Percentiles rank a stretch among this genome's conserved stretches.
phyloP scores from a whole-genome alignment of 2,329 filamentous ascomycete genomes.

The Epichloe uncinata region DNA sequence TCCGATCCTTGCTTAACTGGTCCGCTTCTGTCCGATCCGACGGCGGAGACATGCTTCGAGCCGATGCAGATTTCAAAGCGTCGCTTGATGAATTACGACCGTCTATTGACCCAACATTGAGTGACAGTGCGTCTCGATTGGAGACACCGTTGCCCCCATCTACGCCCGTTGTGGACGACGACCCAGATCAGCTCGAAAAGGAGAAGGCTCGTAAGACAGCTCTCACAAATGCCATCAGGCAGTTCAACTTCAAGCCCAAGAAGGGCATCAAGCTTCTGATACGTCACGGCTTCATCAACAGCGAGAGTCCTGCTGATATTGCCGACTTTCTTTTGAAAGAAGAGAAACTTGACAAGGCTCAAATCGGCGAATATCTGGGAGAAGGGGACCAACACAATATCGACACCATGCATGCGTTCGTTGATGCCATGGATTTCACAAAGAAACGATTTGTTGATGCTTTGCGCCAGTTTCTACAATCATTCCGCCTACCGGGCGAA shows the following conservation, averaged over 20 bases:
- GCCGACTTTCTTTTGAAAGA: slow-evolving; percentile 70
- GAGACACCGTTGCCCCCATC: slow-evolving; percentile 46
- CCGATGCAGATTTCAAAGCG: slow-evolving; percentile 21
- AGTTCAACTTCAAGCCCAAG: slow-evolving; percentile 98
- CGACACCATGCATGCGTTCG: slow-evolving; percentile 96
- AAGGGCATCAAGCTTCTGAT: slow-evolving; percentile 75
- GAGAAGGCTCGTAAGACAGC: slow-evolving; percentile 92
- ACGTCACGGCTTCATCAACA: slow-evolving; percentile 75
- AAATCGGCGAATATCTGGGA: slow-evolving; percentile 86
- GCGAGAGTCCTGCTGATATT: slow-evolving; percentile 66
- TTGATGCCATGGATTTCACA: slow-evolving; percentile 86
- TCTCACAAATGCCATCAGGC: slow-evolving; percentile 71
- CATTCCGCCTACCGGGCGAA: slow-evolving; percentile 88
- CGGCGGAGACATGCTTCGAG: slow-evolving; percentile 12
- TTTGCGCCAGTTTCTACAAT: slow-evolving; percentile 79
- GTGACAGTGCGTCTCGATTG: slow-evolving; percentile 47
- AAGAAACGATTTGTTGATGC: slow-evolving; percentile 89
- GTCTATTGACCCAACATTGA: slow-evolving; percentile 56
- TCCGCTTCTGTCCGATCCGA: slow-evolving; percentile 55
- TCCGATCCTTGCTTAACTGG: slow-evolving; percentile 89
- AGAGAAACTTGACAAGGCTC: slow-evolving; percentile 77
- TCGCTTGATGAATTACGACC: slow-evolving; percentile 38
- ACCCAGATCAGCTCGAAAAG: slow-evolving; percentile 86
- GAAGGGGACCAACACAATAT: slow-evolving; percentile 91
- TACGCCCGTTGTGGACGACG: slow-evolving; percentile 67